A percentile compares a stretch with the other conserved stretches of the same genome.
phyloP scores from a whole-genome alignment of 257 asterid species.

The Solanum corneliomulleri region DNA sequence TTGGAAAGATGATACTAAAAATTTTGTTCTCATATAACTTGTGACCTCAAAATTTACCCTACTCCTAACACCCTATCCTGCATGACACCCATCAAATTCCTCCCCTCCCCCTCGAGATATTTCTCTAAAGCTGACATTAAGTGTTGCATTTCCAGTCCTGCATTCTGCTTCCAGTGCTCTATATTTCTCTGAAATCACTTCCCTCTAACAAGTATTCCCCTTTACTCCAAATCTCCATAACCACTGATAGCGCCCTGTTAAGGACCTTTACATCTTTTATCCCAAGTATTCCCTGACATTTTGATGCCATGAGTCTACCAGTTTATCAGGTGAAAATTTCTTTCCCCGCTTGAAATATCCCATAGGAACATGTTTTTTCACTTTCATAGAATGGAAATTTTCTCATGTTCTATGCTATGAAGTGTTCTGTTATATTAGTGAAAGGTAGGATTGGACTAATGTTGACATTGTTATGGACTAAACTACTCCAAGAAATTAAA shows the following conservation, averaged over 20 bases:
- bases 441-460: background rate
- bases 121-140: background rate
- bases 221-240: background rate
- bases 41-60: background rate
- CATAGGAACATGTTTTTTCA: background rate
- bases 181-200: background rate
- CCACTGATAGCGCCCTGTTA: background rate
- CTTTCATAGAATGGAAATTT: background rate
- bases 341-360: background rate
- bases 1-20: background rate
- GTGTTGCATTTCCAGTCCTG: background rate
- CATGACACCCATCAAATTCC: background rate
- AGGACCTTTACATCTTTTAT: background rate
- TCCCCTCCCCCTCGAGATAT: background rate
- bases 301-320: background rate
- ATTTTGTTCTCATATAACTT: background rate
- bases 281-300: background rate
- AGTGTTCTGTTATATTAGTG: background rate
- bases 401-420: background rate
- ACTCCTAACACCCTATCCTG: background rate
- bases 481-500: background rate
- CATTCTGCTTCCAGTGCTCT: background rate
- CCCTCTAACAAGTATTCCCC: background rate
- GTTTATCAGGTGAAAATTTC: background rate
- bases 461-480: background rate